Conservation (phyloP, 305 asterid species). For the Stenogyne calaminthoides region DNA sequence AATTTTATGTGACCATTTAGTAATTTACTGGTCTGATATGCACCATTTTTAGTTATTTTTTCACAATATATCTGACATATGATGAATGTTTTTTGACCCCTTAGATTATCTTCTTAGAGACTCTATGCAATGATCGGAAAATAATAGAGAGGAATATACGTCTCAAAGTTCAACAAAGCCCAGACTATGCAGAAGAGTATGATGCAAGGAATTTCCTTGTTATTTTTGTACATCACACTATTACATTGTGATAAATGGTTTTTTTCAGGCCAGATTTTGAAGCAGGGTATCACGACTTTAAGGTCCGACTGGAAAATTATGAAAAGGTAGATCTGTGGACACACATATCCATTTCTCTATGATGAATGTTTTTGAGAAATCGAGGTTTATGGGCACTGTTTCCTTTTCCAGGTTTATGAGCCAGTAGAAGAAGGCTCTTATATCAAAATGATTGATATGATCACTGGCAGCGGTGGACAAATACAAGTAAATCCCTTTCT, state of each 20-base stretch:
- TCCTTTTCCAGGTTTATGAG: constrained; percentile 74
- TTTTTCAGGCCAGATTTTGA: constrained; percentile 95
- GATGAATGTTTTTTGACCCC: constrained; percentile 26
- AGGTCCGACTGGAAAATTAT: constrained; percentile 88
- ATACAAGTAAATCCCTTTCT: constrained; percentile 62
- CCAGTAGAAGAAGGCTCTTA: constrained; percentile 99
- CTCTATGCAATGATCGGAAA: constrained; percentile 83
- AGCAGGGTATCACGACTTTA: constrained; percentile 97
- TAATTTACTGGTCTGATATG: not conserved
- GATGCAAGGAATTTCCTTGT: constrained; percentile 33
- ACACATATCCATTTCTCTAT: constrained; percentile 19
- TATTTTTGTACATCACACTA: constrained; percentile 23
- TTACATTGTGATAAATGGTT: constrained; percentile 33
- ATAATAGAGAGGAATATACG: constrained; percentile 98
- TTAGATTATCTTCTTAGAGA: constrained; percentile 95
- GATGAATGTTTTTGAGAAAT: constrained; percentile 17
- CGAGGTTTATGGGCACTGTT: constrained; percentile 28
- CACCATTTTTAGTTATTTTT: constrained; percentile 15
- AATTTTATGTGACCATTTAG: not conserved
- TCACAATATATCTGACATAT: constrained; percentile 28
- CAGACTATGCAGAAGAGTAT: constrained; percentile 99
- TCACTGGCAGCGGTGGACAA: constrained; percentile 97
- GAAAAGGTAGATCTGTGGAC: constrained; percentile 69
- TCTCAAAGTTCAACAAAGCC: constrained; percentile 99
- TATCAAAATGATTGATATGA: constrained; percentile 98